Base-by-base conservation (phyloP, 768 basidiomycete genomes). In the Lepiota venenata region DNA sequence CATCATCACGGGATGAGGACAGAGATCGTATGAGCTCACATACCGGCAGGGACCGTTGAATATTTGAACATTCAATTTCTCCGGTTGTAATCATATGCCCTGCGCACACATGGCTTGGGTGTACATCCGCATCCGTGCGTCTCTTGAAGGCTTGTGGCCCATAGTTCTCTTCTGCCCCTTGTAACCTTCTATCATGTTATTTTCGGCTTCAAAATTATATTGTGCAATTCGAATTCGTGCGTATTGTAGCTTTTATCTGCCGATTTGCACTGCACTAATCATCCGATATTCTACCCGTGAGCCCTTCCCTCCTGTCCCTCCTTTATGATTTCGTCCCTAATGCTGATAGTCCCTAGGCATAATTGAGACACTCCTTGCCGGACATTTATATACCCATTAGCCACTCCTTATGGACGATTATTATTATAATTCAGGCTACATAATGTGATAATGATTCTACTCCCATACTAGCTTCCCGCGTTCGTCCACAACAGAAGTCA, bases 381-480 rank as follows among this genome's bases (percentile, higher is more conserved):
- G 50, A 47, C 49, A 35, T 49, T 60, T 40, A n/a, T 56, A 55
- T 37, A 45, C 45, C 25, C 27, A 12, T 37, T 53, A 48, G 39
- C 48, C 53, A 32, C 36, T 56, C 55, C 42, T 56, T 49, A 48
- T 29, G 47, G 49, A 49, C 55, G 43, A 50, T 37, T 40, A 50
- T 39, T 44, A 32, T 18, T 40, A 44, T 48, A 48, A 36, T 42
- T 45, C 56, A 56, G 45, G 42, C 51, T 54, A 57, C 54, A 39
- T 52, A 47, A 52, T 50, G 53, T 46, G 45, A 60, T 51, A 42
- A 42, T 43, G 35, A 56, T 29, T 38, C 68, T 63, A 82, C 57
- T 82, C 81, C 80, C 80, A 85, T 41, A 85, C 79, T 58, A 85
- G 59, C 63, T 80, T 80, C 29, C 84, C 85, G 20, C 66, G 68